These are phyloP conservation scores for Blastomyces parvus DNA, from an alignment of 2,329 filamentous ascomycete genomes.

Conservation along the genomic window DNA sequence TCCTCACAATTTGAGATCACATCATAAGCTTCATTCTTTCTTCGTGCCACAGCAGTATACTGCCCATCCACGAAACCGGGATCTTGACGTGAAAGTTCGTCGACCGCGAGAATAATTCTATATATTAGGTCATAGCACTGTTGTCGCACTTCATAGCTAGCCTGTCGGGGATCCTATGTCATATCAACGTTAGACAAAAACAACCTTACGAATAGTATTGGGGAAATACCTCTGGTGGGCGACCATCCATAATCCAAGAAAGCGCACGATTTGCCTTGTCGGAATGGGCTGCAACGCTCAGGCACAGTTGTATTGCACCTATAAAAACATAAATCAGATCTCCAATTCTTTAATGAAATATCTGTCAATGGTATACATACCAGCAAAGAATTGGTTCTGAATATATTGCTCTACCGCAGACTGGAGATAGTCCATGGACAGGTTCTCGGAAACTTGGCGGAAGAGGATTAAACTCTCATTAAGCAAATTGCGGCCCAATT, in stretches of 20 bases:
- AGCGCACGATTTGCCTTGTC: constrained; percentile 81
- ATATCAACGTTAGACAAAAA: constrained; percentile 9
- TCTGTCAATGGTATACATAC: constrained; percentile 20
- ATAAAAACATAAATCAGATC: constrained; percentile 11
- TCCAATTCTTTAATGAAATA: constrained; percentile 12
- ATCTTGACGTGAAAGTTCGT: constrained; percentile 57
- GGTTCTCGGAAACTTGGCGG: constrained; percentile 72
- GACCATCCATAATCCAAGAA: constrained; percentile 77
- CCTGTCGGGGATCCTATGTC: constrained; percentile 55
- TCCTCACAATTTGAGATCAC: constrained; percentile 83
- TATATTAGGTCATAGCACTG: constrained; percentile 83
- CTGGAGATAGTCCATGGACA: constrained; percentile 71
- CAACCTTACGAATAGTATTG: background rate
- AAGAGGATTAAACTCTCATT: constrained; percentile 86
- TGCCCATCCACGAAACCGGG: constrained; percentile 70
- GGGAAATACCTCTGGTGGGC: constrained; percentile 46
- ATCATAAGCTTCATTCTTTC: constrained; percentile 77
- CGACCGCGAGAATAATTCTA: constrained; percentile 66
- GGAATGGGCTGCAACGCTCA: constrained; percentile 71
- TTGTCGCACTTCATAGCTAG: constrained; percentile 60
- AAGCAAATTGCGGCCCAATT: constrained; percentile 65
- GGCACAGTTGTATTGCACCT: constrained; percentile 74
- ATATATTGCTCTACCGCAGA: constrained; percentile 72
- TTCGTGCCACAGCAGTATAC: constrained; percentile 63
- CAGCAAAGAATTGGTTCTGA: constrained; percentile 77